phyloP scores from a whole-genome alignment of 768 basidiomycete genomes.

The Sutorius australiensis region DNA sequence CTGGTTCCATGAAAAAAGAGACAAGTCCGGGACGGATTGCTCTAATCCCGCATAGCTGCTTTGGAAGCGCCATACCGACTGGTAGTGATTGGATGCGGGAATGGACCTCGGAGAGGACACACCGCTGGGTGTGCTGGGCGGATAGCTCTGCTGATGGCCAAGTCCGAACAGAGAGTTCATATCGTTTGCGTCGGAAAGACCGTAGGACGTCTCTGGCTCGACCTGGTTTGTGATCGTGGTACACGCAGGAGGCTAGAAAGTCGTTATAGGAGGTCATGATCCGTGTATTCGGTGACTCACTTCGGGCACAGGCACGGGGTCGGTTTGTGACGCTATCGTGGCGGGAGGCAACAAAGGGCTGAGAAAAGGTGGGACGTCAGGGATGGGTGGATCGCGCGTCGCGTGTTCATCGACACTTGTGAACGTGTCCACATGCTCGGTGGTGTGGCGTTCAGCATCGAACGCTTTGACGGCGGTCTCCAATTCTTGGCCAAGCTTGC shows the following conservation, averaged over 20 bases:
- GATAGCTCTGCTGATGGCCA: constrained; percentile 8
- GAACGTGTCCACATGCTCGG: constrained; percentile 1
- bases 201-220: constrained; percentile 1
- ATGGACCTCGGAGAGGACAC: not conserved
- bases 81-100: constrained; percentile 3
- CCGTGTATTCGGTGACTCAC: constrained; percentile 11
- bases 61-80: constrained; percentile 15
- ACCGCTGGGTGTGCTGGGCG: not conserved
- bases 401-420: not conserved
- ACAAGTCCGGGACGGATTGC: constrained; percentile 13
- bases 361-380: constrained; percentile 23
- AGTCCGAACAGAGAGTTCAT: not conserved
- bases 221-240: not conserved
- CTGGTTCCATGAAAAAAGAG: constrained; percentile 23
- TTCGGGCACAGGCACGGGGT: not conserved
- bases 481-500: constrained; percentile 48
- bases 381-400: not conserved
- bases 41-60: not conserved
- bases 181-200: not conserved
- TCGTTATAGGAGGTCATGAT: not conserved
- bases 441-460: constrained; percentile 7
- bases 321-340: not conserved
- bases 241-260: constrained; percentile 1
- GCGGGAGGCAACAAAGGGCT: constrained; percentile 31
- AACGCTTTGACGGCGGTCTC: constrained; percentile 41